Base-by-base conservation (phyloP, 192 early-diverging fungal genomes). In the Podochytrium sp. region DNA sequence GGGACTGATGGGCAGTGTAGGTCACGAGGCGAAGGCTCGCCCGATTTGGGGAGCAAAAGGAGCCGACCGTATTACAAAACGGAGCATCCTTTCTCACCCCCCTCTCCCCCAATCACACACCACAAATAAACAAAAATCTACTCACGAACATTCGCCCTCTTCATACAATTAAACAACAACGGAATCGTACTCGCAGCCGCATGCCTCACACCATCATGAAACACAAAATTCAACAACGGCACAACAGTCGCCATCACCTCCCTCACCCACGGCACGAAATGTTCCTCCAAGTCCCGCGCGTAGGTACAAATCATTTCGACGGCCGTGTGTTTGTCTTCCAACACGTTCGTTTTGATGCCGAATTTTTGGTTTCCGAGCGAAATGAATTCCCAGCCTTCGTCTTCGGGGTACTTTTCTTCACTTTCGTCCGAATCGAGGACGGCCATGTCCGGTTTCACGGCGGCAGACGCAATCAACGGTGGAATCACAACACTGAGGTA, bases 351-450 rank as follows among this genome's bases (percentile, higher is more conserved):
- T 80, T 92, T 92, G 86, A 99, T 96, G 37, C 94, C 96, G 68
- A 99, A 89, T 76, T 94, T 93, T 82, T 86, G 92, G n/a, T 93
- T 95, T 30, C 93, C 93, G 55, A 97, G 83, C 65, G 84, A 89
- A 37, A 96, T 88, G 85, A 97, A 94, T 84, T 98, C 96, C 98
- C 98, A 99, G 20, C 95, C 97, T 73, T 99, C 97, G 75, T 97
- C 97, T 47, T 93, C 90, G 35, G 93, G 90, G 79, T 95, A 98
- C 76, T 94, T 90, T 61, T 96, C 95, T 12, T 85, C 78, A 79
- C 91, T 86, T 40, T 94, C 94, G 64, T 94, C 94, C 41, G 91
- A 77, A 38, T 94, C 93, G 60, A 98, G 79, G 37, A 96, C 84
- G 25, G 93, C 93, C 81, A 98, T 91, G 68, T 99, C 96, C 5